Evolutionary conservation across 1,139 yeast species (phyloP), one percentile per base, ranked within the genome.

Genomic region (Candida mesenterica): DNA sequence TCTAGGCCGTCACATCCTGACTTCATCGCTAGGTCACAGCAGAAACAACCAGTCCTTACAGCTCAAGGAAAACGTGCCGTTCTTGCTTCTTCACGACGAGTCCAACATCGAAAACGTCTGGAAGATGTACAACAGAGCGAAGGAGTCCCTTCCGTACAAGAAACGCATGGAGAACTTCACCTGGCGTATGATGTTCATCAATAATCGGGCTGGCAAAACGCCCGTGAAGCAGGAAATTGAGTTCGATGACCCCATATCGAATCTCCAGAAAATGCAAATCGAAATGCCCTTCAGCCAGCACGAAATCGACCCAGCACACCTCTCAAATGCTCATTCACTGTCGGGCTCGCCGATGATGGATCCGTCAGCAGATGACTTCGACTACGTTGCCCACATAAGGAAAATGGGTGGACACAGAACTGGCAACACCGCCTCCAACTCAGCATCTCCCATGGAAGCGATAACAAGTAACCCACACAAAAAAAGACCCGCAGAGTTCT

Each of bases 141-240:
- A 76, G 45, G 79, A 84, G n/a, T 73, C 82, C n/a, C 63, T 87
- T 32, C 95, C 95, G 1, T 80, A 83, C 56, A 74, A 77, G 40
- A 72, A 77, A 28, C 66, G 96, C 32, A 82, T 87, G 80, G 88
- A 84, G 53, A 87, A 87, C 55, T 61, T 87, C 34, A 81, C 94
- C 9, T 87, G 96, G 96, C 62, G 96, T 43, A 74, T 88, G 78
- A 82, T 87, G 89, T 75, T 72, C 34, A 64, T 83, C 50, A 75
- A 76, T 26, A 26, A 15, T n/a, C n/a, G n/a, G n/a, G n/a, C n/a
- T 7, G 17, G 6, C 13, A 16, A 4, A 12, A 16, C 8, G 6
- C 28, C 22, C 9, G 13, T 22, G 20, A 15, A 22, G 28, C 28
- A 19, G 3, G 15, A 19, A 14, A 29, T 15, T 9, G 9, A 10